phyloP scores from a whole-genome alignment of 345 rosid genomes.

The Odontarrhena argentea region DNA sequence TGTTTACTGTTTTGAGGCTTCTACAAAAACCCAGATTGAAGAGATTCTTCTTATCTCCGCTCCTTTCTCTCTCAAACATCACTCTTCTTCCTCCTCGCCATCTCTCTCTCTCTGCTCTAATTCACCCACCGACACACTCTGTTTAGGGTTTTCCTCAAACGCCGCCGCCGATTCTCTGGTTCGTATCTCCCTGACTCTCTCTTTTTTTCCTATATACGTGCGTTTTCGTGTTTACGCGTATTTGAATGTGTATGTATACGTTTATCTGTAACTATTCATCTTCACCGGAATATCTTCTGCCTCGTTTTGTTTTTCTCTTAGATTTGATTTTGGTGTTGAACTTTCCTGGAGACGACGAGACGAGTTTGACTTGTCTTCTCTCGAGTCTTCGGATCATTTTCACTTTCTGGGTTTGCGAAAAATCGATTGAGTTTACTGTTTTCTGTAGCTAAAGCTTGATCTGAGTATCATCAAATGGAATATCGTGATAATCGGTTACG shows the following conservation, averaged over 20 bases:
- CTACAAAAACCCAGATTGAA: slow-evolving; percentile 20
- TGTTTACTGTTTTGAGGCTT: neutral
- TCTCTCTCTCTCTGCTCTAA: slow-evolving; percentile 3
- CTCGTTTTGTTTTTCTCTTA: neutral
- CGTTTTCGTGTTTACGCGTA: neutral
- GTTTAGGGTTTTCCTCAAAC: slow-evolving; percentile 13
- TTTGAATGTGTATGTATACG: neutral
- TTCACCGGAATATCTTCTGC: slow-evolving; percentile 13
- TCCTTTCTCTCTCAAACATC: neutral
- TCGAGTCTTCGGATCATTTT: neutral
- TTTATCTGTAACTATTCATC: neutral
- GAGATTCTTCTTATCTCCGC: slow-evolving; percentile 7
- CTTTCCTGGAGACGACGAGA: neutral
- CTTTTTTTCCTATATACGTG: slow-evolving; percentile 23
- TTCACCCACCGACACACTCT: slow-evolving; percentile 8
- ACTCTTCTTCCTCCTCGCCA: neutral
- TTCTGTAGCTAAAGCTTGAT: neutral
- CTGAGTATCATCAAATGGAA: neutral
- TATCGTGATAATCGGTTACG: slow-evolving; percentile 1
- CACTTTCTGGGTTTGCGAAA: neutral
- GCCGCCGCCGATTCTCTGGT: slow-evolving; percentile 24
- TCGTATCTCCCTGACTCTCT: slow-evolving; percentile 3
- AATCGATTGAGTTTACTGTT: slow-evolving; percentile 1
- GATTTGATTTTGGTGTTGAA: slow-evolving; percentile 17
- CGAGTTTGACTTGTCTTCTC: slow-evolving; percentile 22